These are phyloP conservation scores for Ceratocystis papillata DNA, from an alignment of 2,329 filamentous ascomycete genomes.

Conservation along the genomic window DNA sequence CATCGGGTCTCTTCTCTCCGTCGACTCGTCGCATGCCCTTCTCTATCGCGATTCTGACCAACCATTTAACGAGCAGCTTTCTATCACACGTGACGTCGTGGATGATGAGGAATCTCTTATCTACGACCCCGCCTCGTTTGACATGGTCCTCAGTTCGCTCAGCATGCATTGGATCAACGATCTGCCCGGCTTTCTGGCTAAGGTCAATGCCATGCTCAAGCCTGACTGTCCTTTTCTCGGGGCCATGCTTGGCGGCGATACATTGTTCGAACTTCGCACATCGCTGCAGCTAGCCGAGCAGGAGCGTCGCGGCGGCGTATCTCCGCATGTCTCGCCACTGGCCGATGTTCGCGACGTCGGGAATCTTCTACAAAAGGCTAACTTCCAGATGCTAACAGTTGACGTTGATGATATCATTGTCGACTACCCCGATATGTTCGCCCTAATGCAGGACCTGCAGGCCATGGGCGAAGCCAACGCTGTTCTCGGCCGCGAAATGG, in stretches of 20 bases:
- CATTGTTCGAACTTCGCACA: conserved; percentile 83
- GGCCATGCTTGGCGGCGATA: conserved; percentile 94
- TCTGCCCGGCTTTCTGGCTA: conserved; percentile 69
- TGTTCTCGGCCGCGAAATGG: conserved; percentile 72
- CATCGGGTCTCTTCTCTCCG: conserved; percentile 64
- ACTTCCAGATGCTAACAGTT: conserved; percentile 92
- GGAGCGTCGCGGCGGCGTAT: conserved; percentile 82
- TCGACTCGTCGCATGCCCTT: conserved; percentile 66
- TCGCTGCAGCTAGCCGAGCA: conserved; percentile 86
- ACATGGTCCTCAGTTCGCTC: conserved; percentile 79
- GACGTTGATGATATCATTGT: conserved; percentile 96
- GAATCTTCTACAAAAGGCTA: conserved; percentile 71
- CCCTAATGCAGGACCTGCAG: conserved; percentile 86
- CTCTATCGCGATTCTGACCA: conserved; percentile 69
- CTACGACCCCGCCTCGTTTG: conserved; percentile 66
- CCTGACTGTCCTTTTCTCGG: conserved; percentile 86
- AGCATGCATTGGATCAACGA: conserved; percentile 98
- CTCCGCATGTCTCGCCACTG: conserved; percentile 79
- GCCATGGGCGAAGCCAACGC: conserved; percentile 95
- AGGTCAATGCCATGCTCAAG: conserved; percentile 79
- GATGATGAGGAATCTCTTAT: conserved; percentile 66
- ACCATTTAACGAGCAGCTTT: conserved; percentile 62
- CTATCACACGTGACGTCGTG: conserved; percentile 66
- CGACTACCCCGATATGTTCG: conserved; percentile 81
- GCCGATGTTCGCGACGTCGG: conserved; percentile 89